Conservation (phyloP, 306 rosid genomes). For the Macrotyloma uniflorum region DNA sequence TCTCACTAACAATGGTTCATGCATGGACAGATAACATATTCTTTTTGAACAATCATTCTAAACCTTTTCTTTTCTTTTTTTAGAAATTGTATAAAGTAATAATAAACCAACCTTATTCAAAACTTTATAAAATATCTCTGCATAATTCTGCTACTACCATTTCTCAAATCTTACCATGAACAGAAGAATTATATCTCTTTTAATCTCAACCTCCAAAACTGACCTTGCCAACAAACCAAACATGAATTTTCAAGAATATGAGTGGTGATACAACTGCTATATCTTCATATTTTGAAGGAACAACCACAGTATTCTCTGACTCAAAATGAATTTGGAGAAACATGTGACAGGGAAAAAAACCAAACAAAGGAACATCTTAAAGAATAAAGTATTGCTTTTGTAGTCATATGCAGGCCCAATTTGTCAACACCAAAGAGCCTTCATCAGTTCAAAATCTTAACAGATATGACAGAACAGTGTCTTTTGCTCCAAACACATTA, state of each 20-base stretch:
- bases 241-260: background rate
- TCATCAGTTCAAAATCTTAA: no score
- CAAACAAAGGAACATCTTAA: no score
- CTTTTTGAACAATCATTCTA: background rate
- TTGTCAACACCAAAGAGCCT: no score
- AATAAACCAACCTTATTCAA: no score
- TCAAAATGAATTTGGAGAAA: no score
- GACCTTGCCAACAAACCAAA: background rate
- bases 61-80: background rate
- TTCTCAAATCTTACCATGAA: background rate
- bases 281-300: background rate
- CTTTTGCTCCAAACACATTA: no score
- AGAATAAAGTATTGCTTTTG: no score
- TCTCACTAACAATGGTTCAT: background rate
- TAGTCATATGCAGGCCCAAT: no score
- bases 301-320: no score
- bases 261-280: background rate
- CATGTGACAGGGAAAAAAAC: no score
- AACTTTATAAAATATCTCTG: background rate
- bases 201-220: constrained; percentile 9
- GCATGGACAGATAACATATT: constrained; percentile 4
- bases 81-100: background rate
- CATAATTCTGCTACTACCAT: background rate
- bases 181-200: background rate
- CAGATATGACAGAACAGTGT: no score